Base-by-base conservation (phyloP, 2,329 filamentous ascomycete genomes). In the Neopestalotiopsis sp. region DNA sequence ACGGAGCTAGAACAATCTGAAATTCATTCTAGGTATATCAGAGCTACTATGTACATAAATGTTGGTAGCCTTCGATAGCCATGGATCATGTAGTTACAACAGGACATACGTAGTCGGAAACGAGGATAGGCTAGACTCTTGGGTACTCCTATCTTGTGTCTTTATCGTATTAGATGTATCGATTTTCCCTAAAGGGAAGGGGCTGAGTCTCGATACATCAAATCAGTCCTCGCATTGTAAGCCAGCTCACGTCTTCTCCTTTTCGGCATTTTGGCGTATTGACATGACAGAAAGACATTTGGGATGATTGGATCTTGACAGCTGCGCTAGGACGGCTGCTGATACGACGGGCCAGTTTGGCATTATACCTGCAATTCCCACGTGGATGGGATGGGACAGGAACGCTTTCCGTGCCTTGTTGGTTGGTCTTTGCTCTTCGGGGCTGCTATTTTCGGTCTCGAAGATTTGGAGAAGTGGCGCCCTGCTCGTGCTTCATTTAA, bases 311-410 rank as follows among this genome's bases (percentile, higher is more conserved):
- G 45, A 53, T 53, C 45, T 53, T 53, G 45, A 53, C 45, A 53
- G 45, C 17, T 24, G 7, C 45, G 45, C 45, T 53, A 53, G 45
- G 45, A 53, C 45, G 45, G n/a, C 45, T 53, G 45, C 45, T 53
- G 45, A 53, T 53, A 53, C 45, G 17, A 24, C 45, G 45, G 45
- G n/a, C 45, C 45, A 53, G n/a, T 53, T 53, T 53, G 45, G 45
- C 45, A 53, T 53, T 53, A 38, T n/a, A 20, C 45, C n/a, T 53
- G 45, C n/a, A 53, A 53, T 53, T 53, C n/a, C 45, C 45, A 53
- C 45, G 45, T 53, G 45, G 45, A 24, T n/a, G 45, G 45, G 24
- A 28, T 28, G 24, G 24, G 24, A 28, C 24, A 28, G 24, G 45
- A 53, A 53, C 2, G 7, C 20, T 20, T 53, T 53, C n/a, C 45